A percentile compares a stretch with the other conserved stretches of the same genome.
phyloP scores from a whole-genome alignment of 768 basidiomycete species.

The Leccinum rimulosum region DNA sequence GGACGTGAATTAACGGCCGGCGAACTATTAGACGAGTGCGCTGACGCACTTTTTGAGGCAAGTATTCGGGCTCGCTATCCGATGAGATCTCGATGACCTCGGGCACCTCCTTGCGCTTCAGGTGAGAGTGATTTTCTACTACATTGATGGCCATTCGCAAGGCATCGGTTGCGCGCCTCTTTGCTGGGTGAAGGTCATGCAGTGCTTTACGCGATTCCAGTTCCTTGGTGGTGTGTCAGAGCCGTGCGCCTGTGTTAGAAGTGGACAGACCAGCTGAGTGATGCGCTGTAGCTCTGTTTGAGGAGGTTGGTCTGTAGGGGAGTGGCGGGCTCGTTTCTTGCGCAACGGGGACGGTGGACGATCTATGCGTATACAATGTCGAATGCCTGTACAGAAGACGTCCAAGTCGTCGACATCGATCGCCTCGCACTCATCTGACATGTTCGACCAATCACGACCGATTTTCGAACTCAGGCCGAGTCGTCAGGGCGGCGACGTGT shows the following conservation, averaged over 20 bases:
- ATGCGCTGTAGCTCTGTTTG: conserved; percentile 25
- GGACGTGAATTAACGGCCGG: not conserved
- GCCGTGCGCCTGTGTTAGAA: not conserved
- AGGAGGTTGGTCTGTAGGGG: not conserved
- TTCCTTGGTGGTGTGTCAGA: conserved; percentile 25
- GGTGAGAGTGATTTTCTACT: conserved; percentile 4
- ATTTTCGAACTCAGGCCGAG: not conserved
- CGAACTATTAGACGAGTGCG: not conserved
- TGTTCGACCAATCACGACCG: conserved; percentile 1
- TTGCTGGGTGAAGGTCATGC: conserved; percentile 11
- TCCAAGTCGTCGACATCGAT: conserved; percentile 30
- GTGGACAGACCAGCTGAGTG: conserved; percentile 20
- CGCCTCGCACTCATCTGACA: conserved; percentile 8
- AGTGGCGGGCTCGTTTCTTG: conserved; percentile 12
- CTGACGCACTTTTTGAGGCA: conserved; percentile 21
- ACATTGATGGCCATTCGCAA: conserved; percentile 15
- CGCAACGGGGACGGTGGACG: conserved; percentile 8
- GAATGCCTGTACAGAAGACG: conserved; percentile 19
- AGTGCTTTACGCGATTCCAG: conserved; percentile 14
- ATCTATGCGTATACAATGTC: conserved; percentile 16
- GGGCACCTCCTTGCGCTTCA: conserved; percentile 22
- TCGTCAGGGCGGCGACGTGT: conserved; percentile 14
- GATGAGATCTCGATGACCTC: conserved; percentile 29
- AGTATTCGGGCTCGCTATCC: conserved; percentile 29
- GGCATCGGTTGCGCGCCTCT: conserved; percentile 22